Evolutionary conservation across 495 filamentous ascomycete genomes (phyloP).

Genomic region (Lindgomyces ingoldianus): DNA sequence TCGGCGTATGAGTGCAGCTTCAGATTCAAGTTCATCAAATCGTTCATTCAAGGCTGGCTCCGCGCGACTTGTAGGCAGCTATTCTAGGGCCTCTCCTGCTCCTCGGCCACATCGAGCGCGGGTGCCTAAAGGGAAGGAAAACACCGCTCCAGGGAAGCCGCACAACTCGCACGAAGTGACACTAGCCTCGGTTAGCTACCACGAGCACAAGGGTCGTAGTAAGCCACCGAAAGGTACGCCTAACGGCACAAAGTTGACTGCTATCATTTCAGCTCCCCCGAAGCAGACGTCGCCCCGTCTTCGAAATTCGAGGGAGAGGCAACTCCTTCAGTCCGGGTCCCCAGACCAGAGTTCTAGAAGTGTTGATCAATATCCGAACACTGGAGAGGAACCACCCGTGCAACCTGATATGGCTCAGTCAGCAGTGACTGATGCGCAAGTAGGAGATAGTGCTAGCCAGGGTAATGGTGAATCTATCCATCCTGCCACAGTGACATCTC

Average conservation of each 20-base stretch:
- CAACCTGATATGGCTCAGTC: not conserved
- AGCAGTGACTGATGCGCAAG: not conserved
- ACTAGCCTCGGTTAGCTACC: constrained; percentile 24
- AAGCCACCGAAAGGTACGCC: constrained; percentile 18
- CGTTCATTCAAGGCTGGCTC: constrained; percentile 16
- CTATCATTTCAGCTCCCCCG: constrained; percentile 66
- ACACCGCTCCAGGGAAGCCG: not conserved
- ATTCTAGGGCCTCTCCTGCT: constrained; percentile 7
- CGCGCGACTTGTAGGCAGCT: not conserved
- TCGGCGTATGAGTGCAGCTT: constrained; percentile 24
- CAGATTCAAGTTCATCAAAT: constrained; percentile 34
- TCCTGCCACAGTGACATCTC: not conserved
- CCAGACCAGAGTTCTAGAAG: constrained; percentile 6
- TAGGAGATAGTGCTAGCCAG: not conserved
- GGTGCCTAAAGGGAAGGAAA: not conserved
- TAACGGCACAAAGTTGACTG: constrained; percentile 56
- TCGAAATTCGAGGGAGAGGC: constrained; percentile 77
- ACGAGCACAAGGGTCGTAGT: constrained; percentile 18
- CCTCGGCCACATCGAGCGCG: not conserved
- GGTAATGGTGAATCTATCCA: not conserved
- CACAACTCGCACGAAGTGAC: not conserved
- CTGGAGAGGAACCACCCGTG: not conserved
- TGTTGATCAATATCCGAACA: constrained; percentile 1
- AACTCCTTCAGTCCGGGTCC: constrained; percentile 73
- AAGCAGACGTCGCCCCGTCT: constrained; percentile 72